phyloP scores from a whole-genome alignment of 2,329 filamentous ascomycete genomes.

The Exserohilum turcica region DNA sequence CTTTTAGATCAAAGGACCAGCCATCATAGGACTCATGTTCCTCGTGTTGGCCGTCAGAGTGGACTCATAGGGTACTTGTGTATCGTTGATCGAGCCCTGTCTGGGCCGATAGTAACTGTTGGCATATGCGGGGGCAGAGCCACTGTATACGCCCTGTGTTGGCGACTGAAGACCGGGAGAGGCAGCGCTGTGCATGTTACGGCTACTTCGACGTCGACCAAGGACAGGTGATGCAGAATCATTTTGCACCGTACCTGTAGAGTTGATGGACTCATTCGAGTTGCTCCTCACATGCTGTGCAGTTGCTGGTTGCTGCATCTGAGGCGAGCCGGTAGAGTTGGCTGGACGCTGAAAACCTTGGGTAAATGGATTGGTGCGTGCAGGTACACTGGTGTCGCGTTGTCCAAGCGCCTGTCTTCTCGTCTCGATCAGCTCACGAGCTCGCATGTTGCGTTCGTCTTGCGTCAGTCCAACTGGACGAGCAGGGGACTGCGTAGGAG shows the following conservation, averaged over 20 bases:
- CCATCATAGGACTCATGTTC: slow-evolving; percentile 39
- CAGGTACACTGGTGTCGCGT: slow-evolving; percentile 29
- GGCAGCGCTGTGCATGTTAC: slow-evolving; percentile 36
- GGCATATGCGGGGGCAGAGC: slow-evolving; percentile 32
- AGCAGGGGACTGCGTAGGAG: slow-evolving; percentile 23
- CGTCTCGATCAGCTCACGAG: slow-evolving; percentile 46
- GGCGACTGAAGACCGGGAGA: slow-evolving; percentile 31
- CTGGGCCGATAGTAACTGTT: slow-evolving; percentile 39
- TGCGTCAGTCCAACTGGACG: slow-evolving; percentile 37
- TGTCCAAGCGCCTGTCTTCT: slow-evolving; percentile 41
- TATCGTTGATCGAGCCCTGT: slow-evolving; percentile 28
- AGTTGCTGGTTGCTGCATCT: slow-evolving; percentile 16
- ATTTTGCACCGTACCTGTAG: slow-evolving; percentile 36
- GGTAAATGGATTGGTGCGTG: slow-evolving; percentile 46
- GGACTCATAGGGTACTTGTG: slow-evolving; percentile 32
- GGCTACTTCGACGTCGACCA: slow-evolving; percentile 43
- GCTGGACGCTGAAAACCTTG: slow-evolving; percentile 37
- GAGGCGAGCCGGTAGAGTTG: slow-evolving; percentile 25
- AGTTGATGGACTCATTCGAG: slow-evolving; percentile 43
- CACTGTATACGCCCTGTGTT: slow-evolving; percentile 29
- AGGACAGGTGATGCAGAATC: slow-evolving; percentile 37
- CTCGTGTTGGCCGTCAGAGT: slow-evolving; percentile 32
- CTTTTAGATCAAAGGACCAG: slow-evolving; percentile 39
- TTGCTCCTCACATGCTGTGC: slow-evolving; percentile 38
- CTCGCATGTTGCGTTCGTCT: slow-evolving; percentile 43